These are phyloP conservation scores for Colletotrichum horii DNA, from an alignment of 2,329 filamentous ascomycete genomes.

Conservation along the genomic window DNA sequence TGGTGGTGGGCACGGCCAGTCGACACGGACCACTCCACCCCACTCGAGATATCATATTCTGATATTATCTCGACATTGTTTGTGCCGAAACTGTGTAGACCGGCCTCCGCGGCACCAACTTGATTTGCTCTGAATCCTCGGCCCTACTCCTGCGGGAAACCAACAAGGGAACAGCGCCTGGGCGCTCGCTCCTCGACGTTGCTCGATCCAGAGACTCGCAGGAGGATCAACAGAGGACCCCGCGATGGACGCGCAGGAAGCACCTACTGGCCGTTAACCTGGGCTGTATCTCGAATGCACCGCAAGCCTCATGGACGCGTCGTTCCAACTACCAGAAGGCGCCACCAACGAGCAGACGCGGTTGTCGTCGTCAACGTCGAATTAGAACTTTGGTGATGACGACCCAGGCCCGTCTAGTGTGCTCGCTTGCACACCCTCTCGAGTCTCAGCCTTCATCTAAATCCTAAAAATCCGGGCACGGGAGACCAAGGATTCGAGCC, in stretches of 20 bases:
- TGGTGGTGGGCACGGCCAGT: not conserved
- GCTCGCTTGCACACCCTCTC: not conserved
- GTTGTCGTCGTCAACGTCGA: not conserved
- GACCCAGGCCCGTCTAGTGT: not conserved
- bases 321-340: not conserved
- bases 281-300: not conserved
- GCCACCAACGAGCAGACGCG: not conserved
- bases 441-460: not conserved
- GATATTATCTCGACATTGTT: not conserved
- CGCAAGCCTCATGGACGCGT: not conserved
- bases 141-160: not conserved
- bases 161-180: not conserved
- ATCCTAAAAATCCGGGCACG: not conserved
- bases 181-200: not conserved
- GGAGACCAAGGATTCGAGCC: not conserved
- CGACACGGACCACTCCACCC: not conserved
- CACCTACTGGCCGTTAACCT: not conserved
- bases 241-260: not conserved
- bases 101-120: not conserved
- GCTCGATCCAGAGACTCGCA: slow-evolving; percentile 8
- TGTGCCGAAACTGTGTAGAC: not conserved
- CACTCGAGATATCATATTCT: not conserved
- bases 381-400: not conserved
- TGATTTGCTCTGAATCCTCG: not conserved
- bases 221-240: slow-evolving; percentile 3